phyloP scores from a whole-genome alignment of 305 asterid species.

The Solanum hybrid region DNA sequence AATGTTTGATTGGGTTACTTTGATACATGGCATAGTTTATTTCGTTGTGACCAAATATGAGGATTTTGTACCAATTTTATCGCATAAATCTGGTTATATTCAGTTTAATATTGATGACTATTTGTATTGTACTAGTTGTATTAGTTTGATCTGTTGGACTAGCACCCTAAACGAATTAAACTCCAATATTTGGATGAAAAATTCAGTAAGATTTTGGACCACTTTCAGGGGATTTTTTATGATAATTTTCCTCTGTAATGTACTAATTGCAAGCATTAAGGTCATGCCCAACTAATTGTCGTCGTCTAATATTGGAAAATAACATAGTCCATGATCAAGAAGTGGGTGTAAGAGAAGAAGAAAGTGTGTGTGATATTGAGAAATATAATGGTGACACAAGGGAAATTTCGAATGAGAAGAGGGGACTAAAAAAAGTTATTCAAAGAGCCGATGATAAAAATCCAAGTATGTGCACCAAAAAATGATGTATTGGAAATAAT shows the following conservation, averaged over 20 bases:
- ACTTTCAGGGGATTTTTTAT: not conserved
- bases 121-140: not conserved
- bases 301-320: no score
- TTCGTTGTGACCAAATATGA: not conserved
- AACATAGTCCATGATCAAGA: not conserved
- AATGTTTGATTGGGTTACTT: no score
- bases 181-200: not conserved
- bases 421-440: not conserved
- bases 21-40: no score
- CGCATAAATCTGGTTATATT: not conserved
- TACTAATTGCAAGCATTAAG: not conserved
- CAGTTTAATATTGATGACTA: no score
- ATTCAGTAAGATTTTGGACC: not conserved
- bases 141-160: not conserved
- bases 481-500: not conserved
- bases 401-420: not conserved
- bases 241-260: not conserved
- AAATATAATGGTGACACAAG: not conserved
- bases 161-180: not conserved
- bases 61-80: not conserved
- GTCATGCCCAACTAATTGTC: not conserved
- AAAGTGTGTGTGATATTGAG: not conserved
- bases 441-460: not conserved
- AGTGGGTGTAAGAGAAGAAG: not conserved
- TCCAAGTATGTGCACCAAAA: not conserved